Conservation (phyloP, 352 stramenopile species). For the Globisporangium splendens region DNA sequence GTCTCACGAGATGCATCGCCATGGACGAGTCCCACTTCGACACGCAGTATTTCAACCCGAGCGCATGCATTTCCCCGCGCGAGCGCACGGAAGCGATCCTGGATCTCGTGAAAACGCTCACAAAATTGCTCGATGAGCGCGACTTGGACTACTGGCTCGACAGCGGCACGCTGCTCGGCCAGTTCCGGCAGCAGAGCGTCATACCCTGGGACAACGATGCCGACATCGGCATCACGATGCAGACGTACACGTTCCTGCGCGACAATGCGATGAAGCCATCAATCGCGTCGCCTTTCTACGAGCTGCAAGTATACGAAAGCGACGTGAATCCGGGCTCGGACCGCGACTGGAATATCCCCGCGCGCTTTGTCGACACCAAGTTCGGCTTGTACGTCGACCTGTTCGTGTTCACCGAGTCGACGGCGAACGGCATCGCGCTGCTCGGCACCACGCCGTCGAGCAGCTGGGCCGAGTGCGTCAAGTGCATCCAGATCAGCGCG, state of each 20-base stretch:
- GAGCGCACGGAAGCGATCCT: conserved; percentile 39
- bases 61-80: conserved; percentile 32
- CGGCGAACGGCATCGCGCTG: conserved; percentile 25
- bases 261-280: conserved; percentile 14
- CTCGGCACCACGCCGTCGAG: conserved; percentile 34
- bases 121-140: conserved; percentile 28
- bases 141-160: conserved; percentile 69
- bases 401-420: conserved; percentile 49
- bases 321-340: conserved; percentile 23
- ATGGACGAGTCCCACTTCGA: conserved; percentile 39
- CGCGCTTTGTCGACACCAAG: conserved; percentile 46
- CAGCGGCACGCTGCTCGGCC: conserved; percentile 53
- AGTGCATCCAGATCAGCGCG: conserved; percentile 32
- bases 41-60: conserved; percentile 24
- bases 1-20: conserved; percentile 19
- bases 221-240: conserved; percentile 47
- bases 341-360: conserved; percentile 53
- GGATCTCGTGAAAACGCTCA: conserved; percentile 37
- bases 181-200: conserved; percentile 45
- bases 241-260: conserved; percentile 37
- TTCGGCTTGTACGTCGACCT: conserved; percentile 68
- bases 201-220: conserved; percentile 53
- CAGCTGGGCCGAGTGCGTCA: conserved; percentile 42
- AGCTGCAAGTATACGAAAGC: conserved; percentile 53
- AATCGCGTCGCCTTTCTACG: conserved; percentile 25